phyloP scores from a whole-genome alignment of 2,329 filamentous ascomycete genomes.

The Hymenoscyphus linearis region DNA sequence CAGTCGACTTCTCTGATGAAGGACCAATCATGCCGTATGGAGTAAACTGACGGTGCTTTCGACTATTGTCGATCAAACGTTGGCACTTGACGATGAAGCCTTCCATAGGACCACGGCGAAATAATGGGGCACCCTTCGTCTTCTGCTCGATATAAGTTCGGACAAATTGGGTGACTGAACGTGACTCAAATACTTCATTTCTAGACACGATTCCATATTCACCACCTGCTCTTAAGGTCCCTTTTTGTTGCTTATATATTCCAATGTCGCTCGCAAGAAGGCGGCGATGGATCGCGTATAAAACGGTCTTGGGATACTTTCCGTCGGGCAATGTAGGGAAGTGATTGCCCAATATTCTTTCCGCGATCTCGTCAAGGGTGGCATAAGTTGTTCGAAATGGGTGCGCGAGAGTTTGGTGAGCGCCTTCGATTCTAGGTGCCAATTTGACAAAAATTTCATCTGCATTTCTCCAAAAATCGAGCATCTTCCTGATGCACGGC shows the following conservation, averaged over 20 bases:
- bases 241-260: slow-evolving; percentile 49
- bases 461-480: slow-evolving; percentile 38
- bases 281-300: slow-evolving; percentile 68
- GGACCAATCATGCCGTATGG: slow-evolving; percentile 45
- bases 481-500: slow-evolving; percentile 39
- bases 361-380: slow-evolving; percentile 41
- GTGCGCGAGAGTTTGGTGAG: slow-evolving; percentile 42
- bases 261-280: slow-evolving; percentile 54
- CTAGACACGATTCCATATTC: slow-evolving; percentile 59
- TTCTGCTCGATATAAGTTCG: slow-evolving; percentile 46
- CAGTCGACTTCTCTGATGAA: slow-evolving; percentile 18
- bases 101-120: slow-evolving; percentile 8
- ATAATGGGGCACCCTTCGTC: slow-evolving; percentile 11
- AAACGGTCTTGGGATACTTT: slow-evolving; percentile 41
- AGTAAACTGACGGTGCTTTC: slow-evolving; percentile 44
- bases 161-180: slow-evolving; percentile 46
- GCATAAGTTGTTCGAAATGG: slow-evolving; percentile 36
- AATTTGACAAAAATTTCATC: slow-evolving; percentile 43
- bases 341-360: slow-evolving; percentile 33
- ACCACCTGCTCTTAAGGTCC: slow-evolving; percentile 44
- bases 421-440: slow-evolving; percentile 42
- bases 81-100: slow-evolving; percentile 47
- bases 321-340: slow-evolving; percentile 25
- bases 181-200: slow-evolving; percentile 47
- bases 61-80: slow-evolving; percentile 45